These are phyloP conservation scores for Suillus sp. DNA, from an alignment of 768 basidiomycete genomes.

Conservation along the genomic window DNA sequence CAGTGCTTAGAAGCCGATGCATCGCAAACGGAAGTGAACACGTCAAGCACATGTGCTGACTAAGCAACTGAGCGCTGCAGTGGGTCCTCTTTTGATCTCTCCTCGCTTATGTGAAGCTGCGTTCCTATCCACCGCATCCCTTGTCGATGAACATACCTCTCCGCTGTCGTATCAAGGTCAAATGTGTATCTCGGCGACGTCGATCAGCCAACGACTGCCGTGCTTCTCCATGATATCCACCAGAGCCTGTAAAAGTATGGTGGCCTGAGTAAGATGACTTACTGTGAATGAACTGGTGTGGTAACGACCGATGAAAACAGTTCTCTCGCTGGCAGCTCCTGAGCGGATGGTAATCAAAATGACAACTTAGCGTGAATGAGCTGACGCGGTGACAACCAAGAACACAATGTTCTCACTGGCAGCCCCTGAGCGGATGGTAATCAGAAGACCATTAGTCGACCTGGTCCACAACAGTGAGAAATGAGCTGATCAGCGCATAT, in stretches of 20 bases:
- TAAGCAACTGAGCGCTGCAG: no score
- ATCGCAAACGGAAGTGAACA: no score
- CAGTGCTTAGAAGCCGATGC: no score
- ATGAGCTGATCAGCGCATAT: not conserved
- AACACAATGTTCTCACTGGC: constrained; percentile 25
- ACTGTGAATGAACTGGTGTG: no score
- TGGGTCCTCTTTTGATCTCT: no score
- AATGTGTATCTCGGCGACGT: no score
- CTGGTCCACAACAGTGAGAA: constrained; percentile 15
- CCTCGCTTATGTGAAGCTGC: no score
- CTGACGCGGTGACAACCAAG: constrained; percentile 14
- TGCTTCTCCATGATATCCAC: constrained; percentile 61
- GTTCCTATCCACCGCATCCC: not conserved
- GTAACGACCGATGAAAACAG: constrained; percentile 25
- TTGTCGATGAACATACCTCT: not conserved
- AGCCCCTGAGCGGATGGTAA: constrained; percentile 25
- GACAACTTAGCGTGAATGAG: not conserved
- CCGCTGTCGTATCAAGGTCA: no score
- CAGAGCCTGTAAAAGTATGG: constrained; percentile 36
- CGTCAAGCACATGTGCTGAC: no score
- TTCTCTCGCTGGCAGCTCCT: constrained; percentile 19
- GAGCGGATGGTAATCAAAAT: constrained; percentile 25
- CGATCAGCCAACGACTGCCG: constrained; percentile 50
- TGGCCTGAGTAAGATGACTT: not conserved
- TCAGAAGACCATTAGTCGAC: constrained; percentile 28